These are phyloP conservation scores for Dictyostelium purpureum DNA, from an alignment of 78 protist species.

Conservation along the genomic window DNA sequence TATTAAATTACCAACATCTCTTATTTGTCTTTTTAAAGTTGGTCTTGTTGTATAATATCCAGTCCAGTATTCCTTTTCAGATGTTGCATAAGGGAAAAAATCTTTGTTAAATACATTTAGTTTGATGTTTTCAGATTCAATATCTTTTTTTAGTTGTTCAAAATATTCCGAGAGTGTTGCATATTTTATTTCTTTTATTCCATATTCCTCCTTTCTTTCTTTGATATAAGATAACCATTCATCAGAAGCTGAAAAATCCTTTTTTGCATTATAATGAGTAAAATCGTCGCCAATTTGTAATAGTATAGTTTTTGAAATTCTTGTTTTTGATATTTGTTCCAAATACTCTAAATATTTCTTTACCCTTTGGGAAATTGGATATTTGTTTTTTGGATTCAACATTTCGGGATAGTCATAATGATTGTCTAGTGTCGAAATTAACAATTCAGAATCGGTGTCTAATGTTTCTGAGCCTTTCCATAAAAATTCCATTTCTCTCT, in stretches of 20 bases:
- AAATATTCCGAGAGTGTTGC: slow-evolving; percentile 68
- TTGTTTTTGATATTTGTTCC: neutral
- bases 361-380: too few species aligned
- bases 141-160: slow-evolving; percentile 4
- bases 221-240: slow-evolving; percentile 7
- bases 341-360: neutral
- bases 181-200: slow-evolving; percentile 14
- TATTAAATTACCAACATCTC: neutral
- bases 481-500: slow-evolving; percentile 75
- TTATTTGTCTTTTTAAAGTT: slow-evolving; percentile 21
- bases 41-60: slow-evolving; percentile 65
- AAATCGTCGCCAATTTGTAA: slow-evolving; percentile 86
- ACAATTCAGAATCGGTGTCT: slow-evolving; percentile 18
- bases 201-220: neutral
- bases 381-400: too few species aligned
- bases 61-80: slow-evolving; percentile 72
- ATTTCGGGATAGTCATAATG: too few species aligned
- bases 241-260: slow-evolving; percentile 50
- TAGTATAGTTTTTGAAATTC: slow-evolving; percentile 22
- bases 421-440: slow-evolving; percentile 57
- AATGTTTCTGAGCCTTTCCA: slow-evolving; percentile 84
- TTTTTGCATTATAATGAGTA: neutral
- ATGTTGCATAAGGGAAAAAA: slow-evolving; percentile 81
- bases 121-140: too few species aligned
- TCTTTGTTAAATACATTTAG: slow-evolving; percentile 46